Percentiles rank a stretch among this genome's conserved stretches.
Evolutionary conservation across 345 rosid genomes (phyloP).

Genomic region (Populus nigra): DNA sequence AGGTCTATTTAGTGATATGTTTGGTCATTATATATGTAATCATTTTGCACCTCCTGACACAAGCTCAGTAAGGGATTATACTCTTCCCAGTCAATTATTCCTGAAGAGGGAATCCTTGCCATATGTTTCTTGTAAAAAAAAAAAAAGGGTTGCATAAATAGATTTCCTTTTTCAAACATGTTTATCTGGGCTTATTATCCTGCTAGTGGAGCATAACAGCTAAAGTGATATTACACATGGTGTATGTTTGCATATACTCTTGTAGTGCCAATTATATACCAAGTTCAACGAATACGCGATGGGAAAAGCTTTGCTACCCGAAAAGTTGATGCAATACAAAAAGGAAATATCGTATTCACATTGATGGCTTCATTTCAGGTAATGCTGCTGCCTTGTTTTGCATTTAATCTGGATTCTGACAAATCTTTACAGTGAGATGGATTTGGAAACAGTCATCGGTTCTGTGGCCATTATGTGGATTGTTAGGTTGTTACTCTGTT

Average conservation of each 20-base stretch:
- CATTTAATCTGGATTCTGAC: background rate
- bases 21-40: background rate
- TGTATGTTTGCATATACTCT: slow-evolving; percentile 1
- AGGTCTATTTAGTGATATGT: background rate
- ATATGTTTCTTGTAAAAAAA: background rate
- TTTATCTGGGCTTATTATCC: background rate
- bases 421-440: background rate
- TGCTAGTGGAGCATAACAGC: background rate
- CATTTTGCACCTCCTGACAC: background rate
- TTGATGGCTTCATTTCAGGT: slow-evolving; percentile 95
- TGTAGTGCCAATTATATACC: slow-evolving; percentile 80
- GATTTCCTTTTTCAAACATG: background rate
- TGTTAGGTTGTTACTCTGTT: background rate
- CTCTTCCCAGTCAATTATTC: background rate
- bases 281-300: slow-evolving; percentile 82
- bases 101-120: background rate
- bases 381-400: slow-evolving; percentile 15
- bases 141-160: background rate
- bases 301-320: slow-evolving; percentile 92
- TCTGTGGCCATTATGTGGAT: background rate
- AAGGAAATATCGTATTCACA: slow-evolving; percentile 75
- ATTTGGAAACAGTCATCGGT: background rate
- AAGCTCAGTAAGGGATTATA: background rate
- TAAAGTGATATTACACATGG: background rate
- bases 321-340: slow-evolving; percentile 87